Evolutionary conservation across 2,329 filamentous ascomycete genomes (phyloP), one percentile per base, ranked within the genome.

Genomic region (Colletotrichum nymphaeae): DNA sequence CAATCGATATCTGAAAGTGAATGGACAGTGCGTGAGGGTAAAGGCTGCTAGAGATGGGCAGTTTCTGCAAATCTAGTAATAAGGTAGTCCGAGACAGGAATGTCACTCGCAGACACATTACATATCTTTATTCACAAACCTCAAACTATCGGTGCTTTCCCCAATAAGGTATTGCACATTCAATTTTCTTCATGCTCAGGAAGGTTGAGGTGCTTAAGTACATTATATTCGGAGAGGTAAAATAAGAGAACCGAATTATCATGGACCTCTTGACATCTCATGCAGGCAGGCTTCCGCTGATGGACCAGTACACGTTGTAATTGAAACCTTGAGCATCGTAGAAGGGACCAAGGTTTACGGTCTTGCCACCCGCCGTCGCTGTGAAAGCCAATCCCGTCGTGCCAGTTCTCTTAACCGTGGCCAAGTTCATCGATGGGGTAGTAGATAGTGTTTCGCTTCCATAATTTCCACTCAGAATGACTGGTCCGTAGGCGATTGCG

Each of bases 401-500:
- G 0, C 76, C 76, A 8, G 70, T 77, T 26, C 76, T 76, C 70
- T 76, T 76, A 1, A 84, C 70, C 4, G 77, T 80, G 0, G 67
- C 74, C 22, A 85, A 49, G 16, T 78, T 75, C 11, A 85, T 75
- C 0, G 71, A 77, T 0, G 84, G 84, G 3, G 78, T 75, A 2
- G 72, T 60, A 6, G 63, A 65, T 5, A 84, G 55, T 0, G 74
- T 63, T 2, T 59, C 63, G 19, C 78, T 77, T 1, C 86, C 85
- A 66, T 88, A 88, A 69, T 88, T 84, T 0, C 84, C 87, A 1
- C 82, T 79, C 19, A 88, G 75, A 5, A 88, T 77, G 0, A 83
- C 82, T 0, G 86, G 87, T 0, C 87, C 87, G 65, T 83, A 88
- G 0, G 86, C 85, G 12, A 88, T 58, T 0, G 87, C 86, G 2